phyloP scores from a whole-genome alignment of 2,329 filamentous ascomycete genomes.

The Neocucurbitaria cava region DNA sequence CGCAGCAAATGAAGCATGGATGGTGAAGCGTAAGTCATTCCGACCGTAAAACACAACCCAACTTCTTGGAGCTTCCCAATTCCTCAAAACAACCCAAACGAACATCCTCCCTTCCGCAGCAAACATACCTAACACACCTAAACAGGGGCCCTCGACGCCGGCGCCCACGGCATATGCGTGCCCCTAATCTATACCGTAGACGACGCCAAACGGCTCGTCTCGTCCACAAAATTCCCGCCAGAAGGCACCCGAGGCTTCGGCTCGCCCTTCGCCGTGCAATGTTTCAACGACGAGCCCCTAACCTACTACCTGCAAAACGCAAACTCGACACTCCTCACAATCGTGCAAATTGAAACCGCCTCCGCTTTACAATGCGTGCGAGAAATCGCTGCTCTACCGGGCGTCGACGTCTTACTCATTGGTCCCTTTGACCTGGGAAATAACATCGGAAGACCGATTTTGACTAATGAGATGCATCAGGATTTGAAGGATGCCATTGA shows the following conservation, averaged over 20 bases:
- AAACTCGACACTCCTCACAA: conserved; percentile 61
- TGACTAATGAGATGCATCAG: conserved; percentile 54
- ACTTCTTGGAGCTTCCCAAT: too few species aligned
- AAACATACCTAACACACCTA: neutral
- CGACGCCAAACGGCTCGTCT: conserved; percentile 60
- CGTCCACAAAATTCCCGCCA: conserved; percentile 64
- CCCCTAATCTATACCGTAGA: conserved; percentile 61
- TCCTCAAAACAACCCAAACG: too few species aligned
- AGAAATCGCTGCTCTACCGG: conserved; percentile 60
- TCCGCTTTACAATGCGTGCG: conserved; percentile 50
- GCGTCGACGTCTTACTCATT: conserved; percentile 61
- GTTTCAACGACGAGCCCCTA: conserved; percentile 50
- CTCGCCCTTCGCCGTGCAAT: conserved; percentile 60
- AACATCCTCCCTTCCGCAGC: too few species aligned
- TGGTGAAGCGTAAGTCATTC: conserved; percentile 64
- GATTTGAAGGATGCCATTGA: conserved; percentile 61
- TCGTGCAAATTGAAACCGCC: conserved; percentile 57
- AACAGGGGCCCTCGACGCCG: conserved; percentile 62
- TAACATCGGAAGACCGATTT: conserved; percentile 62
- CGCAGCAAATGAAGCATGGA: conserved; percentile 65
- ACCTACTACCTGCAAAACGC: conserved; percentile 62
- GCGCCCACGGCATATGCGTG: conserved; percentile 65
- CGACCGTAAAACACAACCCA: too few species aligned
- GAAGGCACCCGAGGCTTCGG: conserved; percentile 63
- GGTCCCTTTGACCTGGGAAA: conserved; percentile 66